Base-by-base conservation (phyloP, 352 stramenopile species). In the Phytophthora ohioensis region DNA sequence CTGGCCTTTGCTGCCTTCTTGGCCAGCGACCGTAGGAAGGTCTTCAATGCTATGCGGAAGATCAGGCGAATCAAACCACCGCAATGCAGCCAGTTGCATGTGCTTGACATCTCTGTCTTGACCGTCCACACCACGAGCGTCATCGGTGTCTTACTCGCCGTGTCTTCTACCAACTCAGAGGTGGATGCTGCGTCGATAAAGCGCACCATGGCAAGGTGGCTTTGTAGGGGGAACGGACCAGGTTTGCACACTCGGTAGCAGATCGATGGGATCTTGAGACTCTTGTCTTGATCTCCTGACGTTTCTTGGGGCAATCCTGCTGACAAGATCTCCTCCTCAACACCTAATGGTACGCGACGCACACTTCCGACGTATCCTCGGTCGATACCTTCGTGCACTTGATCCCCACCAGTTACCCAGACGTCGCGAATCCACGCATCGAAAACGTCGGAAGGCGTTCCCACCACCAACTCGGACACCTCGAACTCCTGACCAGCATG, bases 271-370 rank as follows among this genome's bases (percentile, higher is more conserved):
- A 92, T 85, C 31, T 45, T 46, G 8, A n/a, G 2, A 12, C 42
- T 51, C 4, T 5, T n/a, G 6, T 49, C 60, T 48, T 38, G 67
- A 3, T 54, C 47, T 71, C 36, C 64, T 58, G 43, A 42, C 52
- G n/a, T 31, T 9, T 73, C 75, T 21, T 73, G 55, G 10, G 80
- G 81, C 31, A 81, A 32, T 5, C 84, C 84, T 10, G 56, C 82
- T 2, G 77, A 81, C 17, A 92, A 31, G 34, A 91, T 91, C 69
- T 90, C 78, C 34, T 92, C 84, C 38, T 79, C 69, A 39, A 91
- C 77, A 7, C 82, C 75, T 3, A 88, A 71, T 31, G 74, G 73
- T n/a, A 90, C 72, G 10, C 67, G 54, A 6, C 81, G 82, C 35
- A 78, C 60, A 45, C 85, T 76, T 17, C 84, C 84, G 9, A 82